These are phyloP conservation scores for Glutinoglossum americanum DNA, from an alignment of 495 filamentous ascomycete species.

Conservation along the genomic window DNA sequence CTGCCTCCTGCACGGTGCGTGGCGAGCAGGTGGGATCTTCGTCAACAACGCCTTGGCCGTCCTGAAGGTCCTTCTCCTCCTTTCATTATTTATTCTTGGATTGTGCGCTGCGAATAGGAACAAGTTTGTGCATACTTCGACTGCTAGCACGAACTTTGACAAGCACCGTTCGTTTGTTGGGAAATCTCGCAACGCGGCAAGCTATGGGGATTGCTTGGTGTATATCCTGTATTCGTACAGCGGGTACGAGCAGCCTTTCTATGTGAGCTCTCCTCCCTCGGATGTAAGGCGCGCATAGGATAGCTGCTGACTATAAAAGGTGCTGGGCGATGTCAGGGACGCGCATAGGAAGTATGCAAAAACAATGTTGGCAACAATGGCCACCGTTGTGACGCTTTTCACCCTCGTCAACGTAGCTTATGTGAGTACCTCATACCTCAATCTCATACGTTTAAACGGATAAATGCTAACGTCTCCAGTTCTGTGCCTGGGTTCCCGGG, in stretches of 20 bases:
- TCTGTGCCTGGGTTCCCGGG: constrained; percentile 3
- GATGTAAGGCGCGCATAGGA: not conserved
- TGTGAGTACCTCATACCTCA: constrained; percentile 15
- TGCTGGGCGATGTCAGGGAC: too few relatives aligned
- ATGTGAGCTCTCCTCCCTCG: constrained; percentile 10
- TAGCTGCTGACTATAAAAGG: too few relatives aligned
- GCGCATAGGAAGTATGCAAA: too few relatives aligned
- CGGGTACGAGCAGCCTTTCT: constrained; percentile 24
- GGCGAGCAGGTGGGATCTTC: constrained; percentile 25
- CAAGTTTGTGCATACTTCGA: constrained; percentile 3
- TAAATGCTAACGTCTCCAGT: constrained; percentile 5
- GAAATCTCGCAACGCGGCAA: not conserved
- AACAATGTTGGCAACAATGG: not conserved
- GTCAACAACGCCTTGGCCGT: constrained; percentile 28
- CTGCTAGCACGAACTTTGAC: constrained; percentile 7
- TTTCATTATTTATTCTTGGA: constrained; percentile 11
- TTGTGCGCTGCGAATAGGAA: constrained; percentile 11
- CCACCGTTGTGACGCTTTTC: constrained; percentile 18
- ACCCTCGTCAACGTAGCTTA: constrained; percentile 26
- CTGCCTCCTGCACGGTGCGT: constrained; percentile 26
- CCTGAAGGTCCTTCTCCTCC: constrained; percentile 23
- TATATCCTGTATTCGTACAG: constrained; percentile 18
- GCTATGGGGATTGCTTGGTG: constrained; percentile 17
- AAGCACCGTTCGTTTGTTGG: constrained; percentile 4
- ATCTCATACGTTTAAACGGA: too few relatives aligned